A percentile compares a stretch with the other conserved stretches of the same genome.
Conservation (phyloP, 257 asterid genomes). For the Jaltomata sinuosa region DNA sequence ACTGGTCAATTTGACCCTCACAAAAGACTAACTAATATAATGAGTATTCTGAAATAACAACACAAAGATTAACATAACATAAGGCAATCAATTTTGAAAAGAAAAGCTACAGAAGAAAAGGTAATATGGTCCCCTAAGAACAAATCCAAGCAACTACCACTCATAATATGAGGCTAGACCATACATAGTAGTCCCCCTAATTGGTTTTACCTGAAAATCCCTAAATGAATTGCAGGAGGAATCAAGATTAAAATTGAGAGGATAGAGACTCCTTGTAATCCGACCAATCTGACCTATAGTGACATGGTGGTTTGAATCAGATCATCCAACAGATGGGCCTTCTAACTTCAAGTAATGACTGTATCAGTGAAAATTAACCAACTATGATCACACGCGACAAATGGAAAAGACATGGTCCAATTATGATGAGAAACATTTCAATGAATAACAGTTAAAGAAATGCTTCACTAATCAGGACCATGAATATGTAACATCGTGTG, state of each 20-base stretch:
- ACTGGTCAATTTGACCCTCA: not conserved
- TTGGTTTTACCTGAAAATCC: not conserved
- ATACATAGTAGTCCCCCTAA: not conserved
- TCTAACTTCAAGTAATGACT: not conserved
- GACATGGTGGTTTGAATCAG: not conserved
- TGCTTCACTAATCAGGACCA: too few relatives aligned
- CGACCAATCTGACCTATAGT: not conserved
- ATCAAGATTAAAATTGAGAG: not conserved
- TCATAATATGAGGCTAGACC: not conserved
- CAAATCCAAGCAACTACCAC: not conserved
- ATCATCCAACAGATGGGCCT: not conserved
- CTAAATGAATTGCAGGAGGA: not conserved
- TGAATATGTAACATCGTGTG: too few relatives aligned
- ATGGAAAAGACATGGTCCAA: not conserved
- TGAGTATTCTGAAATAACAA: not conserved
- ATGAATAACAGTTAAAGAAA: too few relatives aligned
- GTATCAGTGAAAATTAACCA: not conserved
- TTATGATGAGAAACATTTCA: too few relatives aligned
- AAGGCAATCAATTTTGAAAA: not conserved
- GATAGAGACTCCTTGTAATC: not conserved
- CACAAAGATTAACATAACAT: not conserved
- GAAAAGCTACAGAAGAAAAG: not conserved
- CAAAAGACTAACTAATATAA: not conserved
- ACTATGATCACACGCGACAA: not conserved
- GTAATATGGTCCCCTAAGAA: not conserved